These are phyloP conservation scores for Geotrichum reessii DNA, from an alignment of 1,139 yeast genomes.

Conservation along the genomic window DNA sequence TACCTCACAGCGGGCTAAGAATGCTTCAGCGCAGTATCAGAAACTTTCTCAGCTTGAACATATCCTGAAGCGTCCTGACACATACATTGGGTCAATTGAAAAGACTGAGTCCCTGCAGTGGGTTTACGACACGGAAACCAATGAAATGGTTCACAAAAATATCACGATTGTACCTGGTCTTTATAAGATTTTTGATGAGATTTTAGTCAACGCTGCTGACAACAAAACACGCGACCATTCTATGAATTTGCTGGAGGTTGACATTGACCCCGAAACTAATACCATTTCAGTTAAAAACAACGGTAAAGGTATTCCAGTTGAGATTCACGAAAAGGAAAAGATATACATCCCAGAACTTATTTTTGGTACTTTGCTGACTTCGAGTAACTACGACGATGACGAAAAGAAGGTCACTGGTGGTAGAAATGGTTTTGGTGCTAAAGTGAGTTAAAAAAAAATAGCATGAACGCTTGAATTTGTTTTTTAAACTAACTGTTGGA, in stretches of 20 bases:
- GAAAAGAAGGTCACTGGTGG: slow-evolving; percentile 98
- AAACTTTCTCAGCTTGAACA: slow-evolving; percentile 92
- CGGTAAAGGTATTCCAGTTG: slow-evolving; percentile 94
- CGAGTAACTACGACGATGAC: slow-evolving; percentile 93
- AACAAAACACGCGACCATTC: slow-evolving; percentile 91
- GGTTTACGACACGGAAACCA: slow-evolving; percentile 67
- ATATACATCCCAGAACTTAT: slow-evolving; percentile 94
- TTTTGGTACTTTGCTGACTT: slow-evolving; percentile 90
- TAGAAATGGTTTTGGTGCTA: slow-evolving; percentile 97
- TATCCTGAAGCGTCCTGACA: slow-evolving; percentile 94
- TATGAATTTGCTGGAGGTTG: slow-evolving; percentile 81
- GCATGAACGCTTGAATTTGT: neutral
- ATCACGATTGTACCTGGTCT: slow-evolving; percentile 91
- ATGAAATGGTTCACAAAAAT: slow-evolving; percentile 56
- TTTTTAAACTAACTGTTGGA: slow-evolving; percentile 1
- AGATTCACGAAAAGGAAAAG: slow-evolving; percentile 84
- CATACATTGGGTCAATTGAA: slow-evolving; percentile 94
- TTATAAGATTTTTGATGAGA: slow-evolving; percentile 95
- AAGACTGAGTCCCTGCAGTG: slow-evolving; percentile 74
- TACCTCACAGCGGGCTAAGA: slow-evolving; percentile 29
- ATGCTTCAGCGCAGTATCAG: slow-evolving; percentile 81
- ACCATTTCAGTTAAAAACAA: slow-evolving; percentile 80
- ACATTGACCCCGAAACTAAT: slow-evolving; percentile 69
- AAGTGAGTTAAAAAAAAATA: slow-evolving; percentile 36
- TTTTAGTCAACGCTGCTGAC: slow-evolving; percentile 96